A percentile compares a stretch with the other conserved stretches of the same genome.
Conservation (phyloP, 139 green algal species). For the Volvox reticuliferus region DNA sequence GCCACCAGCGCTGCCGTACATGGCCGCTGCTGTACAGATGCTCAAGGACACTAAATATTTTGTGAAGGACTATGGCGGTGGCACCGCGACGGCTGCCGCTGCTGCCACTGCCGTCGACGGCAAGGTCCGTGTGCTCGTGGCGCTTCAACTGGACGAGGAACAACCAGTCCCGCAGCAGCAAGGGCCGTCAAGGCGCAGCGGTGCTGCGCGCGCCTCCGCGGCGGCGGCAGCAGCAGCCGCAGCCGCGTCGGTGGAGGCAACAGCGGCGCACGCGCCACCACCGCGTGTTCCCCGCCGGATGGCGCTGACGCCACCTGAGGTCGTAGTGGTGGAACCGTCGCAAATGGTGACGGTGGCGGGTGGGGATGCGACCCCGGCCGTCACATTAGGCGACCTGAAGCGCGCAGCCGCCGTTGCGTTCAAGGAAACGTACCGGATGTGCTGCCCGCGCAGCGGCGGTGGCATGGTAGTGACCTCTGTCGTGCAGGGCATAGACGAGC, state of each 20-base stretch:
- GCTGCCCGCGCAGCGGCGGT: slow-evolving; percentile 50
- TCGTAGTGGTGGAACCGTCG: not conserved
- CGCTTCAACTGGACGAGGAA: slow-evolving; percentile 32
- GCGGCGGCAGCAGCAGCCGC: not conserved
- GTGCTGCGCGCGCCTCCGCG: not conserved
- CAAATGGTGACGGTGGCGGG: not conserved
- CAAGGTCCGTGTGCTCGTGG: slow-evolving; percentile 6
- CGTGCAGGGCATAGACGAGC: not conserved
- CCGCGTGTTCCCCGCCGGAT: slow-evolving; percentile 5
- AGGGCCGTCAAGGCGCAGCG: not conserved
- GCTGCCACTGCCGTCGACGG: slow-evolving; percentile 33
- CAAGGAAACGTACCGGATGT: slow-evolving; percentile 81
- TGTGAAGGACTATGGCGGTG: slow-evolving; percentile 81
- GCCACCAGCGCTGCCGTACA: slow-evolving; percentile 11
- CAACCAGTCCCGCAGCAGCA: not conserved
- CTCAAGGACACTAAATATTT: slow-evolving; percentile 91
- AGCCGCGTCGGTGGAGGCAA: not conserved
- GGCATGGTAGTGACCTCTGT: slow-evolving; percentile 1
- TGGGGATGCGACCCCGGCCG: not conserved
- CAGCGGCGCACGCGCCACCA: slow-evolving; percentile 1
- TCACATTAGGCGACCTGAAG: slow-evolving; percentile 67
- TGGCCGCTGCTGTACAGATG: slow-evolving; percentile 59
- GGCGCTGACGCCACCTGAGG: not conserved
- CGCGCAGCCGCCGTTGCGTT: slow-evolving; percentile 60
- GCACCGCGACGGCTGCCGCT: not conserved